phyloP scores from a whole-genome alignment of 139 green algal species.

The Penium margaritaceum region DNA sequence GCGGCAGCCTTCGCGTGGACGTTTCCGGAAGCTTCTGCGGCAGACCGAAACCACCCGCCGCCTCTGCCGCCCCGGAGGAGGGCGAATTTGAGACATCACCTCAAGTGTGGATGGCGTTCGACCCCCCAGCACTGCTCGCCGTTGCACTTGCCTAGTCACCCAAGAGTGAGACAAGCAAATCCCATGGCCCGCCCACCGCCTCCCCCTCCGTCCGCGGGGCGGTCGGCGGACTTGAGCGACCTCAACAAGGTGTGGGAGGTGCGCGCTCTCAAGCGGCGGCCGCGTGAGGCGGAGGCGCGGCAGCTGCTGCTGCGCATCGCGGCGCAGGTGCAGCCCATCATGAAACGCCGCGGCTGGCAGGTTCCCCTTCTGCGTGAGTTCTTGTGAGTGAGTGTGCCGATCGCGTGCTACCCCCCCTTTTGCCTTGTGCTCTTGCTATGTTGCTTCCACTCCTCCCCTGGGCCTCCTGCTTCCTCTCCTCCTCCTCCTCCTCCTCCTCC shows the following conservation, averaged over 20 bases:
- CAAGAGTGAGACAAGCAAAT: no score
- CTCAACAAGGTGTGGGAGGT: slow-evolving; percentile 49
- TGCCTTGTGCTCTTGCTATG: neutral
- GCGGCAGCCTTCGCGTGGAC: no score
- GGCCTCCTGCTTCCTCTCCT: neutral
- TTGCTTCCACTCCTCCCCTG: neutral
- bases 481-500: neutral
- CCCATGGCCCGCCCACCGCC: no score
- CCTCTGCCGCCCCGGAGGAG: no score
- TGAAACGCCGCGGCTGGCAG: slow-evolving; percentile 57
- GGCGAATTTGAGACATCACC: no score
- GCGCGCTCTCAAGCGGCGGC: neutral
- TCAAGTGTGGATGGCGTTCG: no score
- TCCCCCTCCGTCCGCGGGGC: no score
- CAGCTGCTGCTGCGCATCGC: slow-evolving; percentile 55
- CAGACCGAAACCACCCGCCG: no score
- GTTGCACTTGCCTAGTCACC: no score
- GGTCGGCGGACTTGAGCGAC: no score
- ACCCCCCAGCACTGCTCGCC: no score
- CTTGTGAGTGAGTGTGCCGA: slow-evolving; percentile 16
- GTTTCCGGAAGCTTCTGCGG: no score
- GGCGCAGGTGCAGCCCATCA: slow-evolving; percentile 78
- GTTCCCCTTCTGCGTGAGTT: slow-evolving; percentile 70
- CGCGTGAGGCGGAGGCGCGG: slow-evolving; percentile 45
- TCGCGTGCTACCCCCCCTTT: neutral